These are phyloP conservation scores for Fusarium sp. DNA, from an alignment of 2,329 filamentous ascomycete genomes.

Conservation along the genomic window DNA sequence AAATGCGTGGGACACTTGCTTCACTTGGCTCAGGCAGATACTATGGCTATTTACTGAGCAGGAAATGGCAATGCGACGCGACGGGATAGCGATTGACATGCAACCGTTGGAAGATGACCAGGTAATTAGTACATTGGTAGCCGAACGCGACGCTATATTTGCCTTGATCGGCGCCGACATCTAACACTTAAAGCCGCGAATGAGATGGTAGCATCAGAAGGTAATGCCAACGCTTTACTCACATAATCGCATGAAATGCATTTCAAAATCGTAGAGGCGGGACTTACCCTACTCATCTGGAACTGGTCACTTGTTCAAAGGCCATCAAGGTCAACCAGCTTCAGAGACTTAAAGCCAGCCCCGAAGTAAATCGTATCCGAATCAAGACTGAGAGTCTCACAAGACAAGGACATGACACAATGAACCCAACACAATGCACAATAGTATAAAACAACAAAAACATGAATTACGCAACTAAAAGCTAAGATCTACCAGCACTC, in stretches of 20 bases:
- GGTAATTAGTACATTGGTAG: background rate
- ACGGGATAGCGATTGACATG: fast-evolving
- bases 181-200: background rate
- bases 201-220: background rate
- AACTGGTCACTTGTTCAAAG: background rate
- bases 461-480: background rate
- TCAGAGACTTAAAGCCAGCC: too few relatives aligned
- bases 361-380: too few relatives aligned
- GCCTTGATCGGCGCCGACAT: background rate
- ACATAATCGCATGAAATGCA: fast-evolving
- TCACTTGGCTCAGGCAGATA: background rate
- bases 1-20: background rate
- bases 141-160: background rate
- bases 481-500: background rate
- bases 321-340: too few relatives aligned
- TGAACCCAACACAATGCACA: fast-evolving
- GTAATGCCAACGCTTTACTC: fast-evolving
- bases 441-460: background rate
- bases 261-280: fast-evolving
- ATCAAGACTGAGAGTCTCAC: background rate
- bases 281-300: too few relatives aligned
- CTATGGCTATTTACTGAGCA: fast-evolving
- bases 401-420: background rate
- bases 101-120: fast-evolving
- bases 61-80: fast-evolving